Percentiles rank a stretch among this genome's conserved stretches.
Conservation (phyloP, 75 land plant species). For the Picea glauca region DNA sequence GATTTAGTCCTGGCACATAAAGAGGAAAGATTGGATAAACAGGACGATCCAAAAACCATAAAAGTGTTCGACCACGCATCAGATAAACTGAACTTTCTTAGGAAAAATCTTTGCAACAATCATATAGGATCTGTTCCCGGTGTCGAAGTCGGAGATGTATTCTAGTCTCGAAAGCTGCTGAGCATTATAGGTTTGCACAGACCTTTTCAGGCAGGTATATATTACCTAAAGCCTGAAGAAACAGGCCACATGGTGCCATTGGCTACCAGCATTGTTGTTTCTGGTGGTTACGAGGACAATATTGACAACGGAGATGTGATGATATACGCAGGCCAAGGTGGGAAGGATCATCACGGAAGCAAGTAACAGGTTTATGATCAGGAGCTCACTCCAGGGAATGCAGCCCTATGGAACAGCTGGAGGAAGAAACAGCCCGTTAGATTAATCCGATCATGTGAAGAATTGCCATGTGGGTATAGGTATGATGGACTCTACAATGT, state of each 20-base stretch:
- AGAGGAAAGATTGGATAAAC: too few species aligned
- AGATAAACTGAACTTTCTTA: not conserved
- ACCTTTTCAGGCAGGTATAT: slow-evolving; percentile 79
- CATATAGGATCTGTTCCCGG: slow-evolving; percentile 69
- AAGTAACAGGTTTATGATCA: slow-evolving; percentile 25
- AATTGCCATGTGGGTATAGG: slow-evolving; percentile 27
- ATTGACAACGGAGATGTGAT: slow-evolving; percentile 69
- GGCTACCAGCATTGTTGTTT: slow-evolving; percentile 67
- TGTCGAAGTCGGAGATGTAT: slow-evolving; percentile 61
- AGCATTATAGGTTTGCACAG: slow-evolving; percentile 70
- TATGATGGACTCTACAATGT: slow-evolving; percentile 86
- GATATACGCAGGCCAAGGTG: slow-evolving; percentile 86
- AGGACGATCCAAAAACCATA: too few species aligned
- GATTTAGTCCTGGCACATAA: too few species aligned
- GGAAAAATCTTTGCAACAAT: slow-evolving; percentile 5
- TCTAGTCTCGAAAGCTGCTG: slow-evolving; percentile 64
- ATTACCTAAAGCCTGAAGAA: slow-evolving; percentile 33
- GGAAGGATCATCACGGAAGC: slow-evolving; percentile 33
- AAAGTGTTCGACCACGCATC: not conserved
- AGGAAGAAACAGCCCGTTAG: slow-evolving; percentile 15
- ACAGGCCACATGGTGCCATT: slow-evolving; percentile 47
- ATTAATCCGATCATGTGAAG: slow-evolving; percentile 28
- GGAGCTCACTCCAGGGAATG: slow-evolving; percentile 16
- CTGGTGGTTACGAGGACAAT: slow-evolving; percentile 94
- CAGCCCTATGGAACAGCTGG: slow-evolving; percentile 12